Percentiles rank a stretch among this genome's conserved stretches.
These are phyloP conservation scores for Phaffomyces antillensis DNA, from an alignment of 805 yeast genomes.

Conservation along the genomic window DNA sequence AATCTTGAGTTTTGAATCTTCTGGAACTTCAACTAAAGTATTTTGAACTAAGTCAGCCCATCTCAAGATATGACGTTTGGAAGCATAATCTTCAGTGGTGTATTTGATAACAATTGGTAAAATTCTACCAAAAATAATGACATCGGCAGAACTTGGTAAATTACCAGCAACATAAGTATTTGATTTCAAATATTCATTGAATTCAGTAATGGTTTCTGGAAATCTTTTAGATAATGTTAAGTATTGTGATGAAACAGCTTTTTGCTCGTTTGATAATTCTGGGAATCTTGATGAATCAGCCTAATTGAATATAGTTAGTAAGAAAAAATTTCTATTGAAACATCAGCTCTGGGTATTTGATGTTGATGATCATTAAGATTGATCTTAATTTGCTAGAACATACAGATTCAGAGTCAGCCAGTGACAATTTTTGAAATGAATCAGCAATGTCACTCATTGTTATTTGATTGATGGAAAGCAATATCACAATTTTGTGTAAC, in stretches of 20 bases:
- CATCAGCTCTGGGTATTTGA: no score
- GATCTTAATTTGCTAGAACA: background rate
- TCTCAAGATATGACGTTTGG: slow-evolving; percentile 78
- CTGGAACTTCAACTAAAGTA: slow-evolving; percentile 47
- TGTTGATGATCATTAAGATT: no score
- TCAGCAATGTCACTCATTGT: slow-evolving; percentile 26
- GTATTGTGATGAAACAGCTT: slow-evolving; percentile 76
- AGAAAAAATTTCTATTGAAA: no score
- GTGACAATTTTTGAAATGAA: slow-evolving; percentile 24
- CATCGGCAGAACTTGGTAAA: slow-evolving; percentile 63
- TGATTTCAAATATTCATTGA: slow-evolving; percentile 64
- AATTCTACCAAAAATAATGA: slow-evolving; percentile 57
- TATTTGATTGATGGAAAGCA: background rate
- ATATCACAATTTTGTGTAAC: background rate
- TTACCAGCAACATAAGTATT: slow-evolving; percentile 68
- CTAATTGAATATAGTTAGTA: background rate
- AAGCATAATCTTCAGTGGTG: slow-evolving; percentile 46
- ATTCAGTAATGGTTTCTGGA: slow-evolving; percentile 44
- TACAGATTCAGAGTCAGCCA: slow-evolving; percentile 20
- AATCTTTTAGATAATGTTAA: slow-evolving; percentile 60
- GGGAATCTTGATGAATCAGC: slow-evolving; percentile 21
- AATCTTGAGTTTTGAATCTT: slow-evolving; percentile 45
- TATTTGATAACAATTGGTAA: slow-evolving; percentile 54
- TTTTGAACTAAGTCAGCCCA: slow-evolving; percentile 89
- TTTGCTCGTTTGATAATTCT: slow-evolving; percentile 37